Conservation (phyloP, 371 early-diverging fungal species). For the Mortierella sp. region DNA sequence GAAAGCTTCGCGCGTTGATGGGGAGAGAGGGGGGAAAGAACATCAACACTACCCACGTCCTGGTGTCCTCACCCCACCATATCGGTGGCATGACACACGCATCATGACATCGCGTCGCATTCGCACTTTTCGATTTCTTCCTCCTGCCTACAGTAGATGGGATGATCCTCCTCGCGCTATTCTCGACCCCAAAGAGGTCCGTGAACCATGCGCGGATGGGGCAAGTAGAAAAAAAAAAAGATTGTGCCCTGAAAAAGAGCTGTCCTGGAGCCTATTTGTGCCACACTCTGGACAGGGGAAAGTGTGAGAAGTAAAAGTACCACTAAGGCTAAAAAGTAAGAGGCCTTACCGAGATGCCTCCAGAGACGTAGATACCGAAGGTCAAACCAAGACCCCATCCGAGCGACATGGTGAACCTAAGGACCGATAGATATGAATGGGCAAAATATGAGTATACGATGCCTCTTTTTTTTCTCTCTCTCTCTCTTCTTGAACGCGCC, state of each 20-base stretch:
- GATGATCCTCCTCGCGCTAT: too few relatives aligned
- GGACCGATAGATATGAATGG: slow-evolving; percentile 20
- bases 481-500: slow-evolving; percentile 7
- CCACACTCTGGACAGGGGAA: not conserved
- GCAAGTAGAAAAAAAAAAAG: not conserved
- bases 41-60: too few relatives aligned
- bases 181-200: too few relatives aligned
- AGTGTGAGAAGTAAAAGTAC: slow-evolving; percentile 8
- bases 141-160: not conserved
- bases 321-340: too few relatives aligned
- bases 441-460: too few relatives aligned
- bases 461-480: slow-evolving; percentile 22
- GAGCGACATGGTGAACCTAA: slow-evolving; percentile 56
- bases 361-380: slow-evolving; percentile 72
- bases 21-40: too few relatives aligned
- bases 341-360: slow-evolving; percentile 79
- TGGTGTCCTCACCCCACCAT: too few relatives aligned
- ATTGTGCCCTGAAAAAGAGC: not conserved
- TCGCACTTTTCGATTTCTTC: not conserved
- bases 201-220: not conserved
- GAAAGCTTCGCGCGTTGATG: too few relatives aligned
- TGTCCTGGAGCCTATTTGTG: not conserved
- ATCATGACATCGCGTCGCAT: too few relatives aligned
- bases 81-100: too few relatives aligned
- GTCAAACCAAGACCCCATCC: slow-evolving; percentile 71